Evolutionary conservation across 2,329 filamentous ascomycete genomes (phyloP).

Genomic region (Calonectria leucothoes): DNA sequence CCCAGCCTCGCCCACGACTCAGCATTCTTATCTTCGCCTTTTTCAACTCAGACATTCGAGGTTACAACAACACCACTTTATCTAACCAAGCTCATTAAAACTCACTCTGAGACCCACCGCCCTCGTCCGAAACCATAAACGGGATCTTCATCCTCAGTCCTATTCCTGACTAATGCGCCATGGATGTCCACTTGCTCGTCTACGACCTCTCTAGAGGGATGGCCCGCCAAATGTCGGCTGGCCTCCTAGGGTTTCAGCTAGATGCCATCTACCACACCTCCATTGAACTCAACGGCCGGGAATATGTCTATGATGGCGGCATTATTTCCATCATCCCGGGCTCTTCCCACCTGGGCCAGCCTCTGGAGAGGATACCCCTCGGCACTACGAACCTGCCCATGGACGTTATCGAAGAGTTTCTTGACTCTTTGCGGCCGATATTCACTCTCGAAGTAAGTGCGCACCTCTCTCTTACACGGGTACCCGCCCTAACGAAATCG

Average conservation of each 20-base stretch:
- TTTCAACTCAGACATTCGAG: neutral
- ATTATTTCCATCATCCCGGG: constrained; percentile 86
- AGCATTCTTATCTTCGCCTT: neutral
- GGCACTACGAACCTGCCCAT: constrained; percentile 83
- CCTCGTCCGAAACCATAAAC: neutral
- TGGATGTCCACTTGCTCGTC: constrained; percentile 82
- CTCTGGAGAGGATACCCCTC: constrained; percentile 80
- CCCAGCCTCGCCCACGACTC: neutral
- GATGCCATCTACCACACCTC: constrained; percentile 97
- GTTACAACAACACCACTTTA: neutral
- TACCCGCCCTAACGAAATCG: neutral
- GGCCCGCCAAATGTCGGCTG: constrained; percentile 66
- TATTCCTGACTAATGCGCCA: constrained; percentile 45
- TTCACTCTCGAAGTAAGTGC: constrained; percentile 79
- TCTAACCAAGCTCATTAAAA: neutral
- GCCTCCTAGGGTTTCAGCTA: constrained; percentile 70
- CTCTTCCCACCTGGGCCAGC: constrained; percentile 85
- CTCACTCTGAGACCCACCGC: neutral
- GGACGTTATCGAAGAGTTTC: constrained; percentile 86
- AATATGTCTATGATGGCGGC: constrained; percentile 92
- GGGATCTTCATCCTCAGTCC: neutral
- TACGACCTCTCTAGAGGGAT: constrained; percentile 80
- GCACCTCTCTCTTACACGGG: neutral
- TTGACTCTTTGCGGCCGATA: constrained; percentile 83
- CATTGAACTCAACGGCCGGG: constrained; percentile 83